phyloP scores from a whole-genome alignment of 306 rosid genomes.

The Cucumis cinereus region DNA sequence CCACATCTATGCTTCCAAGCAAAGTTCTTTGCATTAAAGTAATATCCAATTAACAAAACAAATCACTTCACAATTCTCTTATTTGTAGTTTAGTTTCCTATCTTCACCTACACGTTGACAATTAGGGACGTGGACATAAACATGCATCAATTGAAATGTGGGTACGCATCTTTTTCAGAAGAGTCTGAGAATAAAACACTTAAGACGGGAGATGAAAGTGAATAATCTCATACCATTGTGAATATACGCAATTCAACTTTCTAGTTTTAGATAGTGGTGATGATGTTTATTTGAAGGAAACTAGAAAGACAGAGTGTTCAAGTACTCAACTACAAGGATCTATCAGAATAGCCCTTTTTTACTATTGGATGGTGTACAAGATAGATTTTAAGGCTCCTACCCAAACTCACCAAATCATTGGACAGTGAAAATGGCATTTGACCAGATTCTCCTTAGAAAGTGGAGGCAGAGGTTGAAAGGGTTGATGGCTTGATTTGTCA shows the following conservation, averaged over 20 bases:
- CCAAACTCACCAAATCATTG: constrained; percentile 10
- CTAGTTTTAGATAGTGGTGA: not conserved
- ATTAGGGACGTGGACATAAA: not conserved
- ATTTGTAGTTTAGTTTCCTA: not conserved
- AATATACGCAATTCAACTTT: not conserved
- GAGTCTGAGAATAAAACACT: not conserved
- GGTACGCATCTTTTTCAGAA: not conserved
- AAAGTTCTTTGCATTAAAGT: not conserved
- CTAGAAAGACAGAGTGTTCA: not conserved
- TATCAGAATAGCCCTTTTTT: not conserved
- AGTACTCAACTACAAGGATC: not conserved
- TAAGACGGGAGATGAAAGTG: not conserved
- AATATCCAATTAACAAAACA: not conserved
- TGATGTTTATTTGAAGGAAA: not conserved
- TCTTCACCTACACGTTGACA: not conserved
- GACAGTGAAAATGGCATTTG: constrained; percentile 3
- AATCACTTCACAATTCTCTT: not conserved
- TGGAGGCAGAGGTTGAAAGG: not conserved
- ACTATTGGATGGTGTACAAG: constrained; percentile 4
- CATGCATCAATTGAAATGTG: not conserved
- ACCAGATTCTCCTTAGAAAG: not conserved
- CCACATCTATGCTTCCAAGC: constrained; percentile 2
- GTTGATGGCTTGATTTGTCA: not conserved
- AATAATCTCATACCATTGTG: not conserved
- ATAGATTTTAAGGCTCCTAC: constrained; percentile 1